Percentiles rank a stretch among this genome's conserved stretches.
These are phyloP conservation scores for Fomitopsis pulvina DNA, from an alignment of 768 basidiomycete species.

Conservation along the genomic window DNA sequence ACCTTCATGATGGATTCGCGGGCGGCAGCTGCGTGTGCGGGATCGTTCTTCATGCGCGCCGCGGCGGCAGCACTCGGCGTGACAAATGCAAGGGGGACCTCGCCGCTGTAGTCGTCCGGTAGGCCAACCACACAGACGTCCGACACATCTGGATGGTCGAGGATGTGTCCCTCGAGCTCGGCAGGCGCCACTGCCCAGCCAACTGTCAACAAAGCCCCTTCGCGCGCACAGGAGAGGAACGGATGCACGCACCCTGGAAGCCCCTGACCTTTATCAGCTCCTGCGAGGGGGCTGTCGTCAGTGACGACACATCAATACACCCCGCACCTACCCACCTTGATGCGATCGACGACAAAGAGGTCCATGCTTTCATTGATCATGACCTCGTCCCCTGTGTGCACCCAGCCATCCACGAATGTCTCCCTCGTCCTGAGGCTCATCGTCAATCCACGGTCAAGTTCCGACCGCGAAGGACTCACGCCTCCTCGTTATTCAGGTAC, in stretches of 20 bases:
- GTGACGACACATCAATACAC: not conserved
- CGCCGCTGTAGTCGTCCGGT: slow-evolving; percentile 75
- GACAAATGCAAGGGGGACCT: slow-evolving; percentile 67
- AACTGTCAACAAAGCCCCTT: not conserved
- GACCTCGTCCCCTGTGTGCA: slow-evolving; percentile 26
- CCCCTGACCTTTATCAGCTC: slow-evolving; percentile 63
- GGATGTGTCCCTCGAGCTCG: slow-evolving; percentile 30
- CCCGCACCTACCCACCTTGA: slow-evolving; percentile 10
- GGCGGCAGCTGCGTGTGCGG: slow-evolving; percentile 29
- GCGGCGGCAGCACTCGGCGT: slow-evolving; percentile 39
- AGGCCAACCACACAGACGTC: slow-evolving; percentile 43
- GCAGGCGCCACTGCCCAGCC: slow-evolving; percentile 25
- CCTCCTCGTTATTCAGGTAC: slow-evolving; percentile 51
- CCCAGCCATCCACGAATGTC: slow-evolving; percentile 21
- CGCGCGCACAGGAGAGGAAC: not conserved
- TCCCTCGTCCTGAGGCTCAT: slow-evolving; percentile 12
- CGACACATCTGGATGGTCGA: slow-evolving; percentile 39
- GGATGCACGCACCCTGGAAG: slow-evolving; percentile 36
- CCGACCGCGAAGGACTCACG: slow-evolving; percentile 34
- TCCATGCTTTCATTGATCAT: slow-evolving; percentile 14
- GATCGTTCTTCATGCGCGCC: slow-evolving; percentile 27
- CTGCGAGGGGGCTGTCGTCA: not conserved
- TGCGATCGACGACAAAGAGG: slow-evolving; percentile 17
- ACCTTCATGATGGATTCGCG: slow-evolving; percentile 54
- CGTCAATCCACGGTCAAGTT: not conserved